phyloP scores from a whole-genome alignment of 2,329 filamentous ascomycete species.

The Calonectria hawksworthii region DNA sequence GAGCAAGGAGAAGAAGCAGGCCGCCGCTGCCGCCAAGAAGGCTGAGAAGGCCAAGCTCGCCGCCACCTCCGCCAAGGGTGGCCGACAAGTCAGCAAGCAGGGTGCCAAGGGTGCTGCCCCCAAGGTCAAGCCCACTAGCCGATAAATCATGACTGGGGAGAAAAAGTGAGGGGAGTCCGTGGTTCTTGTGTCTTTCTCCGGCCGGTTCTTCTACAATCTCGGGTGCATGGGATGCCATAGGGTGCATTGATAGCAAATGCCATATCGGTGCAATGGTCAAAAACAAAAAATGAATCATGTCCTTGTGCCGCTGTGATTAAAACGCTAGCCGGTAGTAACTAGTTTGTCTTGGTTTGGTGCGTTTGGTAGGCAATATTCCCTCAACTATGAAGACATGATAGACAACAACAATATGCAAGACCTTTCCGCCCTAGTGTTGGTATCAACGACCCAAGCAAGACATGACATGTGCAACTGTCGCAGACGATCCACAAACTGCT shows the following conservation, averaged over 20 bases:
- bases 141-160: constrained; percentile 63
- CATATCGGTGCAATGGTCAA: constrained; percentile 54
- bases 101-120: constrained; percentile 89
- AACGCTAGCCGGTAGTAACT: constrained; percentile 21
- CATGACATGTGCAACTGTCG: neutral
- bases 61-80: constrained; percentile 79
- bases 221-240: constrained; percentile 59
- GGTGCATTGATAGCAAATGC: constrained; percentile 59
- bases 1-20: constrained; percentile 98
- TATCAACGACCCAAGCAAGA: neutral
- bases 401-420: constrained; percentile 8
- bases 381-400: constrained; percentile 25
- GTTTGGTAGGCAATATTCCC: constrained; percentile 30
- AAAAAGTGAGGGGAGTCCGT: constrained; percentile 54
- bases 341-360: constrained; percentile 16
- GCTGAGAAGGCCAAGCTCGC: constrained; percentile 98
- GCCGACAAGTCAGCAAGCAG: constrained; percentile 94
- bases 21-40: constrained; percentile 93
- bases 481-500: neutral
- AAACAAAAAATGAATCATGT: constrained; percentile 35
- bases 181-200: constrained; percentile 60
- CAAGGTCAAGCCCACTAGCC: constrained; percentile 89
- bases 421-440: neutral
- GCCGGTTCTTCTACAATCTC: constrained; percentile 58
- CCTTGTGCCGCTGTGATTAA: constrained; percentile 37